Base-by-base conservation (phyloP, 805 yeast species). In the Schwanniomyces occidentalis region DNA sequence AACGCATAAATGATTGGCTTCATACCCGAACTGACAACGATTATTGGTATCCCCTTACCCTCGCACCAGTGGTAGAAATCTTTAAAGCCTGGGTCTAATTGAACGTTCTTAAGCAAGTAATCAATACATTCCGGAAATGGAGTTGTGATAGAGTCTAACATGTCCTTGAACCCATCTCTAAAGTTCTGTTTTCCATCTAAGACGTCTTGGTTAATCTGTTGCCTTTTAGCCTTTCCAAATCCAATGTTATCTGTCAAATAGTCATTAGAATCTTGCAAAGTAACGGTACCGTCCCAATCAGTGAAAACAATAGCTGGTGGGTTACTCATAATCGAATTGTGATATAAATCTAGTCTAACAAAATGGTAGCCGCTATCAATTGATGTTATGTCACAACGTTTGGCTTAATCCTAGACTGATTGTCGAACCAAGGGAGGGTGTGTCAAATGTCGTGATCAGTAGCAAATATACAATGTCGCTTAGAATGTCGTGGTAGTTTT, bases 231-330 rank as follows among this genome's bases (percentile, higher is more conserved):
- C 31, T 67, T 64, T 3, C 98, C 98, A 59, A 88, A 84, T 3
- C 99, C 99, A 15, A 84, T 68, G 49, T 77, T 78, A 58, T 93
- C 98, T 6, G 97, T 90, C 44, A 93, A 67, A 58, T 72, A 85
- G 61, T 93, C 98, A 59, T 93, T 93, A 40, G 96, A 85, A 60
- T 93, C 99, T 59, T 91, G 95, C 40, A 85, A 67, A 8, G 99
- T 93, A 45, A 93, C 93, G 2, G 99, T 93, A 18, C 99, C 99
- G 58, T 93, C 99, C 79, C 95, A 93, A 61, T 93, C 99, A 27
- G 97, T 85, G 70, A 93, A 93, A 27, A 93, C 84, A 52, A 93
- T 88, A 30, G 95, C 91, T 32, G 62, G 63, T 17, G 61, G 57
- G 17, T n/a, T 26, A 23, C 27, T 30, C 40, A 31, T 36, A n/a